Base-by-base conservation (phyloP, 2,329 filamentous ascomycete genomes). In the Didymella lethalis region DNA sequence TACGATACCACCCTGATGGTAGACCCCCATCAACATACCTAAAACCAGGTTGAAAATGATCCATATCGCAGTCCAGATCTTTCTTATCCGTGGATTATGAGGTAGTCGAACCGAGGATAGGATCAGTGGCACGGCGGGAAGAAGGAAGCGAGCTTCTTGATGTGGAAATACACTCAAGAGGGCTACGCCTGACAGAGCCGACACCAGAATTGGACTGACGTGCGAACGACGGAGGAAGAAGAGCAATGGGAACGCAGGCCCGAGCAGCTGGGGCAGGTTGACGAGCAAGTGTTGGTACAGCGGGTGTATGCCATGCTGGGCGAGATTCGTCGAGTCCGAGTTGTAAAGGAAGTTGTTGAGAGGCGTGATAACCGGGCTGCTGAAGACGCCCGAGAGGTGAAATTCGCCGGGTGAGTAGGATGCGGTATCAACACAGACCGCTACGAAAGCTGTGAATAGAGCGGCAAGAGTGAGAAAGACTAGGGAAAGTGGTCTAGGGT, bases 341-440 rank as follows among this genome's bases (percentile, higher is more conserved):
- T 85, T 85, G 74, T 85, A 85, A 10, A 77, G 58, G 57, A 85
- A 74, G 65, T 84, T 85, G 69, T 85, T 85, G 54, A 82, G 70
- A 4, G 83, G 83, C 0, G 83, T 84, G 54, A 85, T 76, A 52
- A 84, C 71, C 4, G 81, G 77, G 29, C 84, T 81, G 28, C 78
- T 78, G 66, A 90, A 79, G 29, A 94, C 78, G 61, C 88, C 85
- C 20, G 82, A 80, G 82, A 90, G 88, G 36, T 85, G 85, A 57
- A 91, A 84, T 52, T 87, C 83, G 57, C 85, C 82, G 70, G 77
- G 62, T 64, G 77, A 72, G 74, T 97, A 97, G 76, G 96, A 97
- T 45, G 87, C 85, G 3, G 94, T 98, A 77, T 99, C 95, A 56
- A 92, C 83, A 56, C 86, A 85, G 67, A 97, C 85, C 40, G 93